Evolutionary conservation across 139 green algal species (phyloP), one percentile per base, ranked within the genome.

Genomic region (Coccomyxa sp.): DNA sequence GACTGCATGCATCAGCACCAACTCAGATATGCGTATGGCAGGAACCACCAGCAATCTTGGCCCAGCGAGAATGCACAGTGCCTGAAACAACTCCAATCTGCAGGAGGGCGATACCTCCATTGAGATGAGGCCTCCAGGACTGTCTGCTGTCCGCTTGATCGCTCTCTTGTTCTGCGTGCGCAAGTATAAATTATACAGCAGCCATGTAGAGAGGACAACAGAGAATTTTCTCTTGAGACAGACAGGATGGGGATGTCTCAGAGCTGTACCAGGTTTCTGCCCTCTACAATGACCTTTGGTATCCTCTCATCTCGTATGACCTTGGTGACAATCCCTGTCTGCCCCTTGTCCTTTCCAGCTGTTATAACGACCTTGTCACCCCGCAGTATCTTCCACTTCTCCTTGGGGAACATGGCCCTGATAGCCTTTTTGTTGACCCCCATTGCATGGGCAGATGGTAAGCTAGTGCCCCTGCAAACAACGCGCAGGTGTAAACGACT

Each of bases 251-350:
- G n/a, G n/a, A n/a, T n/a, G n/a, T n/a, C n/a, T n/a, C n/a, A n/a
- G n/a, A n/a, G n/a, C n/a, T n/a, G 39, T 80, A 95, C 91, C 89
- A 95, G 75, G 74, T 95, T 95, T 4, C 85, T 77, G 37, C 91
- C 91, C 55, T 94, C 87, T 9, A 96, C 86, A n/a, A 93, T 70
- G 27, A 96, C 88, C 0, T 71, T 72, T 6, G 88, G 88, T 16
- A 85, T 88, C 44, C 87, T 82, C 0, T 73, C 18, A 78, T 90
- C 84, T 34, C 88, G 85, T 6, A 90, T 83, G 34, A 92, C 88
- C 41, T 85, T 86, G 58, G 75, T 73, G 14, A 95, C 84, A 0
- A 76, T 88, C 29, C 91, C 91, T 29, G 81, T 86, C 77, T 91
- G 79, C 2, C 91, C 91, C 35, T 83, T 82, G 76, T 95, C 91